These are phyloP conservation scores for Venturia nashicola DNA, from an alignment of 2,329 filamentous ascomycete genomes.

Conservation along the genomic window DNA sequence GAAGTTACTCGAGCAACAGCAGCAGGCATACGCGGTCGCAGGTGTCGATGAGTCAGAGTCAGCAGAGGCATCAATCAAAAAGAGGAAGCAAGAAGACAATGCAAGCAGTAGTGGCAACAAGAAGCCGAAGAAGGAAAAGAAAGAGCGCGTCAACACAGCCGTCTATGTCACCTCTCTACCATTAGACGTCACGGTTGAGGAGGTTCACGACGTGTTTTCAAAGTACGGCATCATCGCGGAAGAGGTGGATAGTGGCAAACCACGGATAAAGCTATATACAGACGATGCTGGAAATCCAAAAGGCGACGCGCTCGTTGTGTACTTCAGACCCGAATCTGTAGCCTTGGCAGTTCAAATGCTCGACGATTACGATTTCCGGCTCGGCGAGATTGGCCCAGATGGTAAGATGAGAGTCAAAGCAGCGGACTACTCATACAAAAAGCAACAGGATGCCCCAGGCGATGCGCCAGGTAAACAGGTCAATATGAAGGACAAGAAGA, in stretches of 20 bases:
- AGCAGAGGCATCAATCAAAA: conserved; percentile 34
- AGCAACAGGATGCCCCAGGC: conserved; percentile 53
- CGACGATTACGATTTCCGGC: conserved; percentile 71
- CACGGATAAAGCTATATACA: conserved; percentile 86
- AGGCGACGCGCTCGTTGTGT: conserved; percentile 84
- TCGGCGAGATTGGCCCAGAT: conserved; percentile 37
- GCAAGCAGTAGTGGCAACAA: conserved; percentile 20
- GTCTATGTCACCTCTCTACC: conserved; percentile 88
- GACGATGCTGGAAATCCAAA: conserved; percentile 78
- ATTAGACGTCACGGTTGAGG: conserved; percentile 61
- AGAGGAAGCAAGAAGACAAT: conserved; percentile 33
- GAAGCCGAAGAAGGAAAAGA: conserved; percentile 15
- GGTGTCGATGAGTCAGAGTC: conserved; percentile 47
- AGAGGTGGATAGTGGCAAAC: conserved; percentile 76
- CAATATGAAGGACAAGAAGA: conserved; percentile 50
- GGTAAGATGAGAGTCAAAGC: conserved; percentile 69
- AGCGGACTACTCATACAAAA: conserved; percentile 88
- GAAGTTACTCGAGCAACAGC: conserved; percentile 46
- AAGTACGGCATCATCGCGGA: conserved; percentile 89
- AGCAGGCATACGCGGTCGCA: conserved; percentile 46
- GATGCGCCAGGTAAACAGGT: conserved; percentile 34
- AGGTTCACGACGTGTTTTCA: conserved; percentile 74
- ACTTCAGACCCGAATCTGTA: conserved; percentile 92
- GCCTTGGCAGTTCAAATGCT: conserved; percentile 68
- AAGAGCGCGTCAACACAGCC: conserved; percentile 61